Conservation (phyloP, 495 filamentous ascomycete genomes). For the Bacidia rubella region DNA sequence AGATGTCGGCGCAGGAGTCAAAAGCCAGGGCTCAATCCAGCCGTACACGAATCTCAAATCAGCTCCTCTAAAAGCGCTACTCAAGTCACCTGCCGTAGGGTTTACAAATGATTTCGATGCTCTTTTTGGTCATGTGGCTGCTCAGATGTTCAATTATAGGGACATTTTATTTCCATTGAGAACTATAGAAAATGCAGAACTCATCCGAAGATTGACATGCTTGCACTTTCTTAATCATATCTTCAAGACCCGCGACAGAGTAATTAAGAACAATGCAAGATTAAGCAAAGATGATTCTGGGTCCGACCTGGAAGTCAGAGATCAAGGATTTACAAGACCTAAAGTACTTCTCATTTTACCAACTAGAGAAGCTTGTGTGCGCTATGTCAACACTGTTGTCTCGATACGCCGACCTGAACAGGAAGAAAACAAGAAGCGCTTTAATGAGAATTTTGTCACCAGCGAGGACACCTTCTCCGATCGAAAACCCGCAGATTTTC, state of each 20-base stretch:
- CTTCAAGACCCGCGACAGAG: constrained; percentile 80
- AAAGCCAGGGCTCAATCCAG: neutral
- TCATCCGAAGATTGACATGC: constrained; percentile 57
- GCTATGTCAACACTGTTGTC: constrained; percentile 59
- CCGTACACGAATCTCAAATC: neutral
- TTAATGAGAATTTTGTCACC: constrained; percentile 62
- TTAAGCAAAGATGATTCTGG: constrained; percentile 45
- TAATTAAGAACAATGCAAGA: constrained; percentile 81
- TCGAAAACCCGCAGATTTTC: constrained; percentile 75
- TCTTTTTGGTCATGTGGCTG: constrained; percentile 24
- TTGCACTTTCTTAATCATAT: constrained; percentile 83
- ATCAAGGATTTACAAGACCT: constrained; percentile 91
- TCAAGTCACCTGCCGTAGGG: neutral
- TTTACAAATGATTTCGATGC: constrained; percentile 24
- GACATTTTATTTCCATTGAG: constrained; percentile 71
- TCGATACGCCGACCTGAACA: constrained; percentile 67
- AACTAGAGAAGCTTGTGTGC: constrained; percentile 70
- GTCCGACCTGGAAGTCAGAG: constrained; percentile 60
- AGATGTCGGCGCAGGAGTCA: neutral
- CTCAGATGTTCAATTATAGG: constrained; percentile 53
- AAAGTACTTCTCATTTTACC: constrained; percentile 84
- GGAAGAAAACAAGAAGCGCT: constrained; percentile 89
- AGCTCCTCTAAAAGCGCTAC: neutral
- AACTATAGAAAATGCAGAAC: constrained; percentile 46
- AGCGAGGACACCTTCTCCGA: constrained; percentile 48